Conservation (phyloP, 495 filamentous ascomycete genomes). For the Glutinoglossum americanum region DNA sequence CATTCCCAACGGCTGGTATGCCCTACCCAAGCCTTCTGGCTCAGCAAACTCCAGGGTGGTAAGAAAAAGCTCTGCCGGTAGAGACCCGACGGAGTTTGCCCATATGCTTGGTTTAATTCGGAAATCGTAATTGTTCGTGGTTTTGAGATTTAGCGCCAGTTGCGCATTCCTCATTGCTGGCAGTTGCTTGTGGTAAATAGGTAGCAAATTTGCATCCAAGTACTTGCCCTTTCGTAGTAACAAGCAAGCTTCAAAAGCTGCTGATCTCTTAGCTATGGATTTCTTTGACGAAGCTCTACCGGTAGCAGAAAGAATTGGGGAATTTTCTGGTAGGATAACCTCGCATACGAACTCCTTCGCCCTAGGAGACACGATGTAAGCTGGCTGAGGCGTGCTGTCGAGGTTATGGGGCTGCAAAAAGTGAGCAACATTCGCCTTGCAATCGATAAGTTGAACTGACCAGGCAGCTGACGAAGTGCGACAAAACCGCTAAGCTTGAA, state of each 20-base stretch:
- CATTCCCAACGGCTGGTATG: constrained; percentile 44
- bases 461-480: constrained; percentile 36
- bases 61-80: constrained; percentile 36
- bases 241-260: constrained; percentile 71
- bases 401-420: constrained; percentile 32
- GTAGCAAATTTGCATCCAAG: constrained; percentile 51
- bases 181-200: constrained; percentile 48
- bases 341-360: constrained; percentile 55
- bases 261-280: constrained; percentile 64
- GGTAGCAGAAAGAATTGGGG: constrained; percentile 43
- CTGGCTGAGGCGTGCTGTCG: constrained; percentile 30
- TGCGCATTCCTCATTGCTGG: constrained; percentile 78
- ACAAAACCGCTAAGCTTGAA: constrained; percentile 43
- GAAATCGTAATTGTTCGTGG: constrained; percentile 53
- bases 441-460: constrained; percentile 18
- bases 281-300: constrained; percentile 43
- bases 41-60: constrained; percentile 40
- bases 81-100: constrained; percentile 27
- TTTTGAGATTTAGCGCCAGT: constrained; percentile 63
- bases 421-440: constrained; percentile 2
- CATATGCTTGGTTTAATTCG: constrained; percentile 60
- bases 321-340: constrained; percentile 55
- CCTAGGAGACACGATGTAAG: constrained; percentile 36
- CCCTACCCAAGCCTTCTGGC: constrained; percentile 32
- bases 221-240: constrained; percentile 41